phyloP scores from a whole-genome alignment of 108 stramenopile genomes.

The Skeletonema potamos region DNA sequence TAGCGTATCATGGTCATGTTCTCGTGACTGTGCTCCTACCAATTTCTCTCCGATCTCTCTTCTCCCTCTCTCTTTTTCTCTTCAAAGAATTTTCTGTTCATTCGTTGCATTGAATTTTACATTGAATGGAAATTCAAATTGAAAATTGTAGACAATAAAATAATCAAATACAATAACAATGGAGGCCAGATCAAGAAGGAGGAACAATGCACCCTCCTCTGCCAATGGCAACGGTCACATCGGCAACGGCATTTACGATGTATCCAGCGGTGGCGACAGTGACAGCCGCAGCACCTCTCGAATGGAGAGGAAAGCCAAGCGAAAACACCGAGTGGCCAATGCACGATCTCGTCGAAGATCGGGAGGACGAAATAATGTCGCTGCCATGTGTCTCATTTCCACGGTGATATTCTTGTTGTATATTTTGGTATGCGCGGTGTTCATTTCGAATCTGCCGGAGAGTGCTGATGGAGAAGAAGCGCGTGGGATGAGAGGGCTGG shows the following conservation, averaged over 20 bases:
- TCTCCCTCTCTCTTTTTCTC: no score
- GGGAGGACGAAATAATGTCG: background rate
- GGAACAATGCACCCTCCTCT: conserved; percentile 4
- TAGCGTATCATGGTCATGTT: no score
- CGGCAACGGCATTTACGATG: conserved; percentile 16
- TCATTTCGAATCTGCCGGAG: conserved; percentile 31
- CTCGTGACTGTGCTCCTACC: no score
- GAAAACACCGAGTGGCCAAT: conserved; percentile 25
- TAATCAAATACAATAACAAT: background rate
- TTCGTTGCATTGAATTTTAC: background rate
- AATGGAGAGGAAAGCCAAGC: conserved; percentile 19
- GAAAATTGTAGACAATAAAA: no score
- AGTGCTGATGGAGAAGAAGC: conserved; percentile 1
- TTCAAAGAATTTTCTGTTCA: no score
- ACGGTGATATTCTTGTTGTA: conserved; percentile 22
- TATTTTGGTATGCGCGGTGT: conserved; percentile 16
- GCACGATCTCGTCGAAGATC: conserved; percentile 11
- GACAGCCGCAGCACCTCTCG: conserved; percentile 11
- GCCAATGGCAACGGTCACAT: conserved; percentile 2
- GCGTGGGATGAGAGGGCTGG: conserved; percentile 26
- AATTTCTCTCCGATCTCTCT: no score
- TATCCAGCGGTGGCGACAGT: conserved; percentile 24
- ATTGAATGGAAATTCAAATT: no score
- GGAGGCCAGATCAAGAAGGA: conserved; percentile 34
- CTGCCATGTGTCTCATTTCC: conserved; percentile 14